Conservation (phyloP, 2,329 filamentous ascomycete genomes). For the Trematosphaeria pertusa region DNA sequence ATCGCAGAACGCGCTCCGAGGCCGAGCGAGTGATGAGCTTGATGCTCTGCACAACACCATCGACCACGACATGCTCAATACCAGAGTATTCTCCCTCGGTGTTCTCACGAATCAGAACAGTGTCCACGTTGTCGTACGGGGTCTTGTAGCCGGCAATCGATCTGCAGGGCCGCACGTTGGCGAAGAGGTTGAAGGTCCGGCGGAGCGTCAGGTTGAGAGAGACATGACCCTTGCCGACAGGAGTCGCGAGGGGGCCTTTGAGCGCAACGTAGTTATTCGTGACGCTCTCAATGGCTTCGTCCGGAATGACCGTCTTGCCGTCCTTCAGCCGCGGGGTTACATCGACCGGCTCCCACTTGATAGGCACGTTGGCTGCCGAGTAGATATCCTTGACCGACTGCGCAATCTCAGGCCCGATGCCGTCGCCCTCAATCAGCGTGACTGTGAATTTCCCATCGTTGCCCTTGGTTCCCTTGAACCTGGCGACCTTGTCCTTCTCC, state of each 20-base stretch:
- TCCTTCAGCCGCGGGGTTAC: slow-evolving; percentile 93
- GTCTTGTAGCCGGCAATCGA: slow-evolving; percentile 98
- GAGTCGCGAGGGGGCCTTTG: slow-evolving; percentile 97
- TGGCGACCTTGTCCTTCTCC: slow-evolving; percentile 67
- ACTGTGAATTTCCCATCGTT: slow-evolving; percentile 93
- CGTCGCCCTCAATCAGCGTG: slow-evolving; percentile 97
- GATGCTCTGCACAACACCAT: slow-evolving; percentile 98
- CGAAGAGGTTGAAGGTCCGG: slow-evolving; percentile 99
- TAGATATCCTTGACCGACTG: slow-evolving; percentile 99
- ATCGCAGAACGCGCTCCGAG: slow-evolving; percentile 93
- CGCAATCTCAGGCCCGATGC: slow-evolving; percentile 97
- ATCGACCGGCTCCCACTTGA: slow-evolving; percentile 97
- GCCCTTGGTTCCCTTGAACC: slow-evolving; percentile 92
- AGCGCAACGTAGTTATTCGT: slow-evolving; percentile 95
- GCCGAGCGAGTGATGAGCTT: slow-evolving; percentile 98
- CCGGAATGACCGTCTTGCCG: slow-evolving; percentile 93
- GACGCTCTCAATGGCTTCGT: slow-evolving; percentile 91
- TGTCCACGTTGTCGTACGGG: slow-evolving; percentile 95
- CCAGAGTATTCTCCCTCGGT: slow-evolving; percentile 99
- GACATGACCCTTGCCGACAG: slow-evolving; percentile 98
- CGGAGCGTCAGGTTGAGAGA: slow-evolving; percentile 98
- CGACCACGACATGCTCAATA: slow-evolving; percentile 97
- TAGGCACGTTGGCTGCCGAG: slow-evolving; percentile 89
- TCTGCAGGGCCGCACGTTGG: slow-evolving; percentile 97
- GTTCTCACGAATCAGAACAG: slow-evolving; percentile 98